These are phyloP conservation scores for Syncephalastrum contaminatum DNA, from an alignment of 371 early-diverging fungal genomes.

Conservation along the genomic window DNA sequence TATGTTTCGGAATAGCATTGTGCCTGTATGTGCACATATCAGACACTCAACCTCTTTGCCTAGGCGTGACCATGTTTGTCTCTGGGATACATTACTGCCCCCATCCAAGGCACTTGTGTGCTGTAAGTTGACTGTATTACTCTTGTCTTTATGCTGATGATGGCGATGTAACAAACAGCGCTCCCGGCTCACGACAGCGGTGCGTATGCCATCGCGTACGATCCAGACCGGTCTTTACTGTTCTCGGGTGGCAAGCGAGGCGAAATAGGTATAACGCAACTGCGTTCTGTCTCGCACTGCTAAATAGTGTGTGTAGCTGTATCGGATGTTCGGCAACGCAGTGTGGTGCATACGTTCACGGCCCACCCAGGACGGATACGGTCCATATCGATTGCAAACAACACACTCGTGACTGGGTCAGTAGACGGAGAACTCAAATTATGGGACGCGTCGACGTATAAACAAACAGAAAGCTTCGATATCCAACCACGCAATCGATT, in stretches of 20 bases:
- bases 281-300: neutral
- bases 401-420: constrained; percentile 63
- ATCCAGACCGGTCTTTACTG: constrained; percentile 57
- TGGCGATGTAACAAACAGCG: constrained; percentile 16
- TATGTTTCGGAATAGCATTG: constrained; percentile 21
- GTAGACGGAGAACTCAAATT: constrained; percentile 61
- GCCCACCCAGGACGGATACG: constrained; percentile 73
- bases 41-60: neutral
- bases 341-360: constrained; percentile 64
- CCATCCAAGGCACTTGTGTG: constrained; percentile 58
- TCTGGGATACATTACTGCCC: constrained; percentile 82
- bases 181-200: constrained; percentile 54
- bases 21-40: too few relatives aligned
- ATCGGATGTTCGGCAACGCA: constrained; percentile 73
- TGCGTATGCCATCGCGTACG: constrained; percentile 70
- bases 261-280: constrained; percentile 58
- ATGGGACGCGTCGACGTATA: constrained; percentile 68
- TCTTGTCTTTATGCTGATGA: neutral
- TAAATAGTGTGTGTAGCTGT: constrained; percentile 44
- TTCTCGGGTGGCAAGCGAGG: constrained; percentile 78
- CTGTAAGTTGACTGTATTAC: constrained; percentile 28
- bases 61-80: constrained; percentile 59
- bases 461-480: constrained; percentile 45
- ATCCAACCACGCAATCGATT: constrained; percentile 61
- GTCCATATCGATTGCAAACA: constrained; percentile 62